These are phyloP conservation scores for Ophiostoma australiae DNA, from an alignment of 2,329 filamentous ascomycete genomes.

Conservation along the genomic window DNA sequence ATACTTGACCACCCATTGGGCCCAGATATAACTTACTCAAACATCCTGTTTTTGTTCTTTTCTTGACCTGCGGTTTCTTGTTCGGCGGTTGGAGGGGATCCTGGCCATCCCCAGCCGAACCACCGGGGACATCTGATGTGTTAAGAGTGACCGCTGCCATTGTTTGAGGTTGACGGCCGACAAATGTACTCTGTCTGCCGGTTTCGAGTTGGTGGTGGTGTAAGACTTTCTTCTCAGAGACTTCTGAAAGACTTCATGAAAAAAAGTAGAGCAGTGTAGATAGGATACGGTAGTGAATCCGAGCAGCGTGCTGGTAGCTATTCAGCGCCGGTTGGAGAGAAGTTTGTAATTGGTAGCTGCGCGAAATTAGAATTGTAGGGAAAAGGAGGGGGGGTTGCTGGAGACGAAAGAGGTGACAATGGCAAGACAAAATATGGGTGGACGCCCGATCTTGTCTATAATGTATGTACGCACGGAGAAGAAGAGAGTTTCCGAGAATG, in stretches of 20 bases:
- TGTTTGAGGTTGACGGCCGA: neutral
- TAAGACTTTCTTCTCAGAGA: neutral
- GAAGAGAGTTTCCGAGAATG: slow-evolving; percentile 8
- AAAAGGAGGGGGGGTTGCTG: neutral
- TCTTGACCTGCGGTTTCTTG: slow-evolving; percentile 51
- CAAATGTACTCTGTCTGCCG: neutral
- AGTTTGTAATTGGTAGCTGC: neutral
- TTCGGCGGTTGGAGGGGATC: slow-evolving; percentile 29
- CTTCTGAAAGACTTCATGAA: neutral
- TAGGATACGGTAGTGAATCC: neutral
- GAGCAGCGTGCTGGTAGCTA: neutral
- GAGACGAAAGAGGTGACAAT: neutral
- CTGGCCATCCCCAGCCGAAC: neutral
- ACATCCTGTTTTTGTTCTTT: slow-evolving; percentile 87
- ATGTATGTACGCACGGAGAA: slow-evolving; percentile 10
- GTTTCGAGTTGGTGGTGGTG: neutral
- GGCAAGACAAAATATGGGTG: neutral
- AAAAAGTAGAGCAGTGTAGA: neutral
- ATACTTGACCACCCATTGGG: neutral
- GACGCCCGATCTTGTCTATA: slow-evolving; percentile 5
- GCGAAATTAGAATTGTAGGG: neutral
- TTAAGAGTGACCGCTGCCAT: neutral
- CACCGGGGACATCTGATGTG: neutral
- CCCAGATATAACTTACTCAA: slow-evolving; percentile 59
- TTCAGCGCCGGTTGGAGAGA: neutral